Evolutionary conservation across 345 rosid genomes (phyloP).

Genomic region (Pelargonium nanum): DNA sequence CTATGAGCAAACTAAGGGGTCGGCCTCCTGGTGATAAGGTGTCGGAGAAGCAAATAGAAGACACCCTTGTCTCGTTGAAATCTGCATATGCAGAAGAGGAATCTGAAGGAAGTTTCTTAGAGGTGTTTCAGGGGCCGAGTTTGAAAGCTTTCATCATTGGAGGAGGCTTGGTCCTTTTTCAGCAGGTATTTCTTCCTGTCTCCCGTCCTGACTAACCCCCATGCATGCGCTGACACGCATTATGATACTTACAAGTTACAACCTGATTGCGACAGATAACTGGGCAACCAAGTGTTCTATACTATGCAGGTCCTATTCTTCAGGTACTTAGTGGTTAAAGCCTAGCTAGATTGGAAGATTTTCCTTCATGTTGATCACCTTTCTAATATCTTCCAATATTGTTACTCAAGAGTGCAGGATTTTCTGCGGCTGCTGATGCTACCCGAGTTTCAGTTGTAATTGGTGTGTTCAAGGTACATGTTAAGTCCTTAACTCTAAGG

Average conservation of each 20-base stretch:
- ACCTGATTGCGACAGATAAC: slow-evolving; percentile 56
- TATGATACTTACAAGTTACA: neutral
- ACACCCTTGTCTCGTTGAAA: slow-evolving; percentile 50
- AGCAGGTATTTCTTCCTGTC: slow-evolving; percentile 49
- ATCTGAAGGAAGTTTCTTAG: slow-evolving; percentile 65
- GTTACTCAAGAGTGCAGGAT: slow-evolving; percentile 70
- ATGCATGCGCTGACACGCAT: neutral
- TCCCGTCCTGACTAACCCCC: slow-evolving; percentile 1
- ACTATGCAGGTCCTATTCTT: slow-evolving; percentile 89
- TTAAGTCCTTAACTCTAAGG: slow-evolving; percentile 1
- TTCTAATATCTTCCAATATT: slow-evolving; percentile 10
- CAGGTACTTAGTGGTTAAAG: slow-evolving; percentile 42
- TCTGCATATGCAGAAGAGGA: slow-evolving; percentile 50
- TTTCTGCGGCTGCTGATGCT: slow-evolving; percentile 97
- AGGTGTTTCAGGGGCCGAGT: slow-evolving; percentile 79
- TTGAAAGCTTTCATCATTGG: slow-evolving; percentile 87
- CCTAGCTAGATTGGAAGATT: slow-evolving; percentile 7
- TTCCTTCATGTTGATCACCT: slow-evolving; percentile 2
- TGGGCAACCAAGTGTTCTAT: slow-evolving; percentile 96
- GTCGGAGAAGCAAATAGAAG: slow-evolving; percentile 70
- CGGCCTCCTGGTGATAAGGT: slow-evolving; percentile 56
- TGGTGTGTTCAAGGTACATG: slow-evolving; percentile 73
- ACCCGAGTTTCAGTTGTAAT: slow-evolving; percentile 81
- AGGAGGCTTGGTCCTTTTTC: slow-evolving; percentile 95
- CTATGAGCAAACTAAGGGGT: slow-evolving; percentile 77